Evolutionary conservation across 1,139 yeast species (phyloP).

Genomic region (Magnusiomyces suaveolens): DNA sequence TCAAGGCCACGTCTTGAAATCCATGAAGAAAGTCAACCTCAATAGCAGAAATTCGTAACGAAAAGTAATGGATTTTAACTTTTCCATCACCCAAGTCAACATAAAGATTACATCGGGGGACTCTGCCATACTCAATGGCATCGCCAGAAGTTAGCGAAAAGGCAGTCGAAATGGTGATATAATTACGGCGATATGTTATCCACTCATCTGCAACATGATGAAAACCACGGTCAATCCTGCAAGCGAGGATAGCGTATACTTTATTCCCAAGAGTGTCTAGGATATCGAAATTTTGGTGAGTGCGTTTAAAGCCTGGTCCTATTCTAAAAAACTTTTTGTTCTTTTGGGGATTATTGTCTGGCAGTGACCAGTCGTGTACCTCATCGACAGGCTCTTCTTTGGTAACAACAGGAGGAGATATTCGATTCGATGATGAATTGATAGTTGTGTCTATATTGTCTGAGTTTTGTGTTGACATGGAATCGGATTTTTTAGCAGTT

Average conservation of each 20-base stretch:
- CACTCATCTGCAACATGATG: slow-evolving; percentile 11
- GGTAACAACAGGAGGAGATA: too few relatives aligned
- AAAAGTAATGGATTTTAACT: slow-evolving; percentile 10
- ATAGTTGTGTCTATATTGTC: too few relatives aligned
- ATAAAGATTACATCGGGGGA: slow-evolving; percentile 12
- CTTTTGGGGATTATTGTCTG: slow-evolving; percentile 3
- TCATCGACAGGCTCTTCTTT: too few relatives aligned
- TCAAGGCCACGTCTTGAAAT: slow-evolving; percentile 11
- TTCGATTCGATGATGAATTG: too few relatives aligned
- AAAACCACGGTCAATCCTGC: slow-evolving; percentile 15
- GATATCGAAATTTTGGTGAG: slow-evolving; percentile 14
- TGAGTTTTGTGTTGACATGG: too few relatives aligned
- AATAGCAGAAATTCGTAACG: slow-evolving; percentile 12
- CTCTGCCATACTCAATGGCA: slow-evolving; percentile 9
- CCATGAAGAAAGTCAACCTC: slow-evolving; percentile 9
- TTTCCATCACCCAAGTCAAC: slow-evolving; percentile 3
- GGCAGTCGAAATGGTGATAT: slow-evolving; percentile 12
- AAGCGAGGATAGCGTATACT: slow-evolving; percentile 11
- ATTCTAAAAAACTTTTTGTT: slow-evolving; percentile 13
- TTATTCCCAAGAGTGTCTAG: slow-evolving; percentile 11
- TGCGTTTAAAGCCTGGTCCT: slow-evolving; percentile 14
- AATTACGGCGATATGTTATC: slow-evolving; percentile 15
- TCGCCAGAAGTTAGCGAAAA: slow-evolving; percentile 10
- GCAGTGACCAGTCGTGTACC: too few relatives aligned
- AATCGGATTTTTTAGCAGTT: too few relatives aligned